Evolutionary conservation across 106 monocot species (phyloP).

Genomic region (Ottelia alismoides): DNA sequence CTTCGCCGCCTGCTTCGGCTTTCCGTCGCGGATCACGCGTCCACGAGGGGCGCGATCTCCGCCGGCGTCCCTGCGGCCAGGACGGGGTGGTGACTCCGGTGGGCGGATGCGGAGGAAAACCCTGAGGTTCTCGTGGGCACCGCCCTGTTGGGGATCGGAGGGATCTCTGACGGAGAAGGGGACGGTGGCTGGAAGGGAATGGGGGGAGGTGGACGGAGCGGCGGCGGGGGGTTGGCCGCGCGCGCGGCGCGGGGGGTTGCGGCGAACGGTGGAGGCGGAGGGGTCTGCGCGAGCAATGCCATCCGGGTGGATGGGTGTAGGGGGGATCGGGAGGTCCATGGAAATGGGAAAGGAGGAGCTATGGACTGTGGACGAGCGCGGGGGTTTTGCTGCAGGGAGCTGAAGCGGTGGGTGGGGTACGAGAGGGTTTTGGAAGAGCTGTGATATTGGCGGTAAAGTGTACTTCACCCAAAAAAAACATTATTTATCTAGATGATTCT

Average conservation of each 20-base stretch:
- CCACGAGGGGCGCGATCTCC: not conserved
- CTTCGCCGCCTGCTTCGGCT: conserved; percentile 8
- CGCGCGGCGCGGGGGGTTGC: conserved; percentile 49
- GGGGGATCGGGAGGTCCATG: no score
- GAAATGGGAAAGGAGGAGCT: no score
- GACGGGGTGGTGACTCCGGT: conserved; percentile 11
- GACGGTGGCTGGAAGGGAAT: not conserved
- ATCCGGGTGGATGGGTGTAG: no score
- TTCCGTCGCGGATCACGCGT: not conserved
- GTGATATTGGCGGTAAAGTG: no score
- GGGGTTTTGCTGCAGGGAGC: no score
- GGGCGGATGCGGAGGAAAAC: conserved; percentile 82
- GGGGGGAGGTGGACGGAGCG: conserved; percentile 2
- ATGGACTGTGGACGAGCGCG: no score
- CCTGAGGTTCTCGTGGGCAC: conserved; percentile 32
- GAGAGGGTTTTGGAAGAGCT: no score
- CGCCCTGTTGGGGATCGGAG: not conserved
- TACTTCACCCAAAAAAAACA: no score
- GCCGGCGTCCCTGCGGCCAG: not conserved
- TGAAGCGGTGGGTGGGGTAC: no score
- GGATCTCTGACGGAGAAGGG: conserved; percentile 20
- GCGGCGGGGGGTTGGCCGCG: conserved; percentile 13
- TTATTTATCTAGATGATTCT: no score
- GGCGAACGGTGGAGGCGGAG: conserved; percentile 30
- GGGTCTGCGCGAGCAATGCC: no score